Base-by-base conservation (phyloP, 495 filamentous ascomycete species). In the Podospora sp. region DNA sequence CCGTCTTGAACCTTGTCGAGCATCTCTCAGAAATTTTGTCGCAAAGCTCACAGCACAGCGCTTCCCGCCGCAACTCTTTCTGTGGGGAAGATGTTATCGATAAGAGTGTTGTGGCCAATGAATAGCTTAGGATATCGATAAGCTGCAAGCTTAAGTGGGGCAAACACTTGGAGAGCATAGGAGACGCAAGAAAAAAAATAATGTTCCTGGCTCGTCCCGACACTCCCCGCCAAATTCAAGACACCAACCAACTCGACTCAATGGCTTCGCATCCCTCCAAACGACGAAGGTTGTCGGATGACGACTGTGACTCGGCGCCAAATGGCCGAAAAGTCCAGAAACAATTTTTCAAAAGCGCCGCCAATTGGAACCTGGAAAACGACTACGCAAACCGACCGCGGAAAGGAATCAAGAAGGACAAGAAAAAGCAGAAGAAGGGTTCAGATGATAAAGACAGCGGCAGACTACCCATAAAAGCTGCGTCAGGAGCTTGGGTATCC, bases 301-400 rank as follows among this genome's bases (percentile, higher is more conserved):
- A 80, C 0, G 64, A 72, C 26, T 60, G 51, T 0, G 65, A 70
- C 6, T 65, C 76, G 18, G 66, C 62, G 6, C 65, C 59, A 36
- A 71, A 67, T 24, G 72, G 69, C 16, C 26, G 69, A 29, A 80
- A 79, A 51, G 68, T 79, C 25, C 78, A 84, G 65, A 81, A 79
- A 66, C 68, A 76, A 18, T 84, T 81, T 67, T 77, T 81, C 73
- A 78, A 79, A 46, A 81, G 76, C 72, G 81, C 81, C 20, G 76
- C 77, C 36, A 80, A 77, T 70, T 97, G 95, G 95, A 86, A 96
- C 75, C 83, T 96, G 56, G 95, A 99, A 78, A 90, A 97, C 70
- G 87, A 90, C 72, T 99, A 98, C 82, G 94, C 97, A 78, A 84
- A 85, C 50, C 87, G 85, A 69, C 89, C 90, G 26, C 84, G 92